Conservation (phyloP, 2,329 filamentous ascomycete species). For the Fusarium denticulatum region DNA sequence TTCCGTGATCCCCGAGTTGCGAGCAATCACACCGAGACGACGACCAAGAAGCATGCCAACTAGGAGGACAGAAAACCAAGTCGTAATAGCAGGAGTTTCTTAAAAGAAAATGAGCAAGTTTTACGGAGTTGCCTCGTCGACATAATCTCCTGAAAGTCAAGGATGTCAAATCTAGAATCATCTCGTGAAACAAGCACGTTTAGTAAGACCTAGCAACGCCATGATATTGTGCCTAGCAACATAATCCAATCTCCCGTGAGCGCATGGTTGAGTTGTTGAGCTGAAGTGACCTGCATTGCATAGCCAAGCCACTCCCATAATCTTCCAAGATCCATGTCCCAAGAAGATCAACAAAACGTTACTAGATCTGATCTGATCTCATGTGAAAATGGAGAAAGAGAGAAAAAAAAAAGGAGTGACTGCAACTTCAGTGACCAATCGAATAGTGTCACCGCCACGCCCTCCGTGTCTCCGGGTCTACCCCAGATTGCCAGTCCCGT, state of each 20-base stretch:
- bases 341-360: neutral
- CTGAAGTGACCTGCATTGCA: conserved; percentile 4
- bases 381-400: neutral
- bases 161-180: neutral
- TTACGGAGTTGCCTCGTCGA: neutral
- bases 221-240: neutral
- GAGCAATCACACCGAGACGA: conserved; percentile 27
- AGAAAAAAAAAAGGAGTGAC: neutral
- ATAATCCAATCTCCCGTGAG: conserved; percentile 26
- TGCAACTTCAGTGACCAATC: neutral
- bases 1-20: conserved; percentile 24
- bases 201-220: neutral
- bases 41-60: conserved; percentile 11
- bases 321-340: neutral
- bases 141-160: neutral
- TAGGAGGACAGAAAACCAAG: neutral
- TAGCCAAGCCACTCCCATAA: neutral
- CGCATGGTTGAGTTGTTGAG: conserved; percentile 22
- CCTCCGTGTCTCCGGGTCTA: conserved; percentile 38
- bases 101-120: neutral
- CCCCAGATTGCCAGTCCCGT: conserved; percentile 27
- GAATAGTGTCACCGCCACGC: neutral
- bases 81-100: conserved; percentile 19
- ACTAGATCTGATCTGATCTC: neutral
- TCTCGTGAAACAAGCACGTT: neutral